Evolutionary conservation across 306 rosid genomes (phyloP).

Genomic region (Quercus gilva): DNA sequence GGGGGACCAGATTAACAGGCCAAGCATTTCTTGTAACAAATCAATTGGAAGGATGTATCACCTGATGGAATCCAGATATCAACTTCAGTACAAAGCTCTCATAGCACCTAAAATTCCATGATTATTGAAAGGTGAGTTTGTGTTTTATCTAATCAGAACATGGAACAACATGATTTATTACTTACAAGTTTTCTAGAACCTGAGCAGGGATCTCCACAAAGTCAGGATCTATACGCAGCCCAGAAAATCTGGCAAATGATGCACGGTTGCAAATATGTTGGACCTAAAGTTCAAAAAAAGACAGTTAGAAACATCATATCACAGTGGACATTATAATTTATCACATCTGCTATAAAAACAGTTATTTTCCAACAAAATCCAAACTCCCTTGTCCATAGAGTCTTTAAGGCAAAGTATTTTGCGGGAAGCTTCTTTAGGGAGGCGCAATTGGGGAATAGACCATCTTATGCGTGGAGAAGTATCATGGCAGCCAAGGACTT

Average conservation of each 20-base stretch:
- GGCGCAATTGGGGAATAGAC: too few relatives aligned
- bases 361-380: not conserved
- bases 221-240: constrained; percentile 89
- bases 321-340: constrained; percentile 7
- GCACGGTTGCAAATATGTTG: constrained; percentile 95
- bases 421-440: too few relatives aligned
- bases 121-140: constrained; percentile 24
- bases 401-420: too few relatives aligned
- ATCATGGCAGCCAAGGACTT: too few relatives aligned
- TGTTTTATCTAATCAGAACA: constrained; percentile 19
- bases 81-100: constrained; percentile 74
- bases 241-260: constrained; percentile 79
- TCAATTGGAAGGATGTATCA: constrained; percentile 8
- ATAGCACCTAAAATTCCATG: constrained; percentile 62
- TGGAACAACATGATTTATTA: constrained; percentile 9
- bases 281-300: constrained; percentile 50
- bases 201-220: constrained; percentile 91
- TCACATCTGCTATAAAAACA: not conserved
- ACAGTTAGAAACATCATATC: constrained; percentile 4
- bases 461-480: too few relatives aligned
- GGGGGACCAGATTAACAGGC: not conserved
- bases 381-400: too few relatives aligned
- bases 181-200: constrained; percentile 83
- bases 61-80: constrained; percentile 96
- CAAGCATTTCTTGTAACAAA: not conserved